A percentile compares a stretch with the other conserved stretches of the same genome.
Conservation (phyloP, 441 rosid species). For the Manihot esculenta region DNA sequence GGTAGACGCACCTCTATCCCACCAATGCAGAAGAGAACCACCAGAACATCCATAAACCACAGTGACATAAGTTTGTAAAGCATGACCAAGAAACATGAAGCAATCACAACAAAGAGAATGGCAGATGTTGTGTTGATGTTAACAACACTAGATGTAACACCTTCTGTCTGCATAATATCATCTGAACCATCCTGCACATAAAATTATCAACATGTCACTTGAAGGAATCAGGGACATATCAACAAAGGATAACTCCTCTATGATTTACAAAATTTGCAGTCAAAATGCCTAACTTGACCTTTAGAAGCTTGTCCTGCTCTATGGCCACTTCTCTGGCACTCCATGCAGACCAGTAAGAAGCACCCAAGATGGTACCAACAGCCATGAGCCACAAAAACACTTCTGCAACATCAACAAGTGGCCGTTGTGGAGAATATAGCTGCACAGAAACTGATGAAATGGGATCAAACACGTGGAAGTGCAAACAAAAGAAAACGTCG, state of each 20-base stretch:
- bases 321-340: constrained; percentile 84
- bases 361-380: constrained; percentile 84
- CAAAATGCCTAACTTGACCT: constrained; percentile 46
- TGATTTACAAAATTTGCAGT: constrained; percentile 7
- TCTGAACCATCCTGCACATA: constrained; percentile 73
- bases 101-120: constrained; percentile 68
- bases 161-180: constrained; percentile 47
- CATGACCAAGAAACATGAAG: constrained; percentile 85
- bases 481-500: constrained; percentile 13
- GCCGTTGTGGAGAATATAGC: constrained; percentile 89
- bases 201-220: constrained; percentile 8
- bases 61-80: constrained; percentile 90
- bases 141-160: constrained; percentile 49
- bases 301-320: constrained; percentile 80
- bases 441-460: constrained; percentile 73
- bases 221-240: constrained; percentile 11
- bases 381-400: constrained; percentile 99
- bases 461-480: constrained; percentile 16
- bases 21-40: constrained; percentile 94
- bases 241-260: background rate
- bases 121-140: constrained; percentile 82
- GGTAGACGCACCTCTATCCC: constrained; percentile 72
- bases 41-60: constrained; percentile 90
- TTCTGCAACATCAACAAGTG: constrained; percentile 96
- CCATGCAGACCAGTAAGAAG: constrained; percentile 99